A percentile compares a stretch with the other conserved stretches of the same genome.
Evolutionary conservation across 495 filamentous ascomycete species (phyloP).

Genomic region (Penicillium herquei): DNA sequence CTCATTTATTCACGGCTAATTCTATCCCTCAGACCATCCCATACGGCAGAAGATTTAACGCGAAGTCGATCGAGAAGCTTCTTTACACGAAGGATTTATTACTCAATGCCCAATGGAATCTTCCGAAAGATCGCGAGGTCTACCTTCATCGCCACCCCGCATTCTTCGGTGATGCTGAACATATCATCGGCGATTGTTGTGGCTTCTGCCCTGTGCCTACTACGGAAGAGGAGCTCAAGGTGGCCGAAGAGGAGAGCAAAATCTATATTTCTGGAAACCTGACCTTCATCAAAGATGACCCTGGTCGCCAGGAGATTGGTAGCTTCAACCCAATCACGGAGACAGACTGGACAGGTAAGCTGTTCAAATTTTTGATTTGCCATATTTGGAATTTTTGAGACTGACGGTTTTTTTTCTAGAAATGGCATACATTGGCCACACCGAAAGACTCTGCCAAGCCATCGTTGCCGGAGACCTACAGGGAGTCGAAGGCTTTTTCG

Average conservation of each 20-base stretch:
- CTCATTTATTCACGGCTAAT: not conserved
- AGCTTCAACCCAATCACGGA: conserved; percentile 78
- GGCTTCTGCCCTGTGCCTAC: conserved; percentile 67
- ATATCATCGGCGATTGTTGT: conserved; percentile 77
- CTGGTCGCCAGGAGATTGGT: conserved; percentile 69
- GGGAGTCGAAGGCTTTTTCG: conserved; percentile 65
- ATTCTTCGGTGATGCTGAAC: conserved; percentile 62
- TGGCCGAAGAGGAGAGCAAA: conserved; percentile 67
- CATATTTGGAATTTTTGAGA: too few relatives aligned
- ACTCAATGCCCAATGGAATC: conserved; percentile 87
- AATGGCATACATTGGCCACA: conserved; percentile 62
- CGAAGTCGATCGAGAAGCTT: conserved; percentile 72
- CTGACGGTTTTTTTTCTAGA: conserved; percentile 19
- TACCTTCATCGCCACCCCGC: conserved; percentile 78
- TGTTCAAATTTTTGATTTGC: too few relatives aligned
- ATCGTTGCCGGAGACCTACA: conserved; percentile 75
- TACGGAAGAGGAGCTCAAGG: conserved; percentile 66
- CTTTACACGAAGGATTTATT: conserved; percentile 76
- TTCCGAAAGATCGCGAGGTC: conserved; percentile 63
- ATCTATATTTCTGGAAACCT: conserved; percentile 69
- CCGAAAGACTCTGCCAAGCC: conserved; percentile 64
- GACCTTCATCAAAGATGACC: conserved; percentile 73
- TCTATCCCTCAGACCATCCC: conserved; percentile 53
- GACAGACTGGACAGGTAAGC: conserved; percentile 78
- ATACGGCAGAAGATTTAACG: conserved; percentile 67